Percentiles rank a stretch among this genome's conserved stretches.
Evolutionary conservation across 2,329 filamentous ascomycete genomes (phyloP).

Genomic region (Penicillium frequentans): DNA sequence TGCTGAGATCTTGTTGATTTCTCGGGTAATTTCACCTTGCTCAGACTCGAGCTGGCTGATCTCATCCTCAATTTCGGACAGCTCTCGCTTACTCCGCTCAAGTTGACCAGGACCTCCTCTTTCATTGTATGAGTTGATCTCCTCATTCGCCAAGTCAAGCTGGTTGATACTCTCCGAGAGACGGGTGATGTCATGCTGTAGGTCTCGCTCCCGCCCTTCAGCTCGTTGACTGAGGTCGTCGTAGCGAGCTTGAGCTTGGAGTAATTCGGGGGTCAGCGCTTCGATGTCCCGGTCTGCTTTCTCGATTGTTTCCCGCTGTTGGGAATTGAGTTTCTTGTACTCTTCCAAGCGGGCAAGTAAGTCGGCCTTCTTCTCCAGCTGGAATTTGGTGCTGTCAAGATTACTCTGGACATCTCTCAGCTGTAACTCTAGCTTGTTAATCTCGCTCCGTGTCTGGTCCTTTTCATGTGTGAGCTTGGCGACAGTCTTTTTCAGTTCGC

Average conservation of each 20-base stretch:
- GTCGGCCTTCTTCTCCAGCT: constrained; percentile 77
- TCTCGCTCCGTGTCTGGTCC: constrained; percentile 67
- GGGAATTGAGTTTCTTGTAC: constrained; percentile 65
- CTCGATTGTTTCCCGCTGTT: constrained; percentile 70
- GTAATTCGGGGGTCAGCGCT: constrained; percentile 71
- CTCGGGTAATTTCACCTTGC: constrained; percentile 63
- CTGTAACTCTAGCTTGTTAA: constrained; percentile 73
- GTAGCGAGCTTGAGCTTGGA: constrained; percentile 71
- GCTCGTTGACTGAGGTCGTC: constrained; percentile 75
- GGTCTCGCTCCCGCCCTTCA: constrained; percentile 68
- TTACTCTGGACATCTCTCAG: constrained; percentile 72
- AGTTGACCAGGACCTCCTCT: constrained; percentile 73
- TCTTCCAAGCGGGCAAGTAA: constrained; percentile 71
- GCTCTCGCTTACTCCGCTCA: constrained; percentile 66
- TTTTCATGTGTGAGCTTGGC: constrained; percentile 67
- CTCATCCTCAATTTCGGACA: constrained; percentile 65
- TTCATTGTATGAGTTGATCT: constrained; percentile 78
- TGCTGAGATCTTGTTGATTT: constrained; percentile 75
- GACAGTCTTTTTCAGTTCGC: constrained; percentile 63
- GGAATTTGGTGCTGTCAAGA: constrained; percentile 67
- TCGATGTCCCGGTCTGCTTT: constrained; percentile 72
- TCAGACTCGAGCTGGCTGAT: constrained; percentile 68
- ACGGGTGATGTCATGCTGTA: constrained; percentile 69
- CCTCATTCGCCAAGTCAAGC: constrained; percentile 70
- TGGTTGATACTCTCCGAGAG: constrained; percentile 75